These are phyloP conservation scores for Fraxinus quadrangulata DNA, from an alignment of 257 asterid species.

Conservation along the genomic window DNA sequence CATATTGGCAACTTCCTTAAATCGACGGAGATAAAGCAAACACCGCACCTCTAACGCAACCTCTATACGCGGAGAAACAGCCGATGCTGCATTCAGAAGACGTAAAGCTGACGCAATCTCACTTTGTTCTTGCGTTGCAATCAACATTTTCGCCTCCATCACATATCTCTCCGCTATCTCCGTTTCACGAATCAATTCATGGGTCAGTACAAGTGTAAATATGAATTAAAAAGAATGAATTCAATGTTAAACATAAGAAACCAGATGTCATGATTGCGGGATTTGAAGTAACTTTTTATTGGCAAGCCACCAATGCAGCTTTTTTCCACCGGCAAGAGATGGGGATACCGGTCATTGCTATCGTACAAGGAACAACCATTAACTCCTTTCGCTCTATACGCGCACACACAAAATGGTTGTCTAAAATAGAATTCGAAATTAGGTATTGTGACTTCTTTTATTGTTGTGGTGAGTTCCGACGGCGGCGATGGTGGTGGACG, in stretches of 20 bases:
- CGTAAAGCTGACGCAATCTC: constrained; percentile 67
- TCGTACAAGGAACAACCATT: constrained; percentile 41
- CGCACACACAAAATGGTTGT: no score
- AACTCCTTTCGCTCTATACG: neutral
- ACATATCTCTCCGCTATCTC: constrained; percentile 86
- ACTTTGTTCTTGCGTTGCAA: constrained; percentile 56
- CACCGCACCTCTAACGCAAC: constrained; percentile 73
- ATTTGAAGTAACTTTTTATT: constrained; percentile 57
- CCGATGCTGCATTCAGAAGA: constrained; percentile 69
- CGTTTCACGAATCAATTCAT: constrained; percentile 16
- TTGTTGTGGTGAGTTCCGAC: no score
- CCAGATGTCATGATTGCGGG: no score
- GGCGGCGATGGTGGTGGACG: no score
- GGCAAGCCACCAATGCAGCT: constrained; percentile 92
- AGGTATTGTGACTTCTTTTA: no score
- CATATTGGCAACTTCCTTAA: constrained; percentile 86
- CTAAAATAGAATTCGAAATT: no score
- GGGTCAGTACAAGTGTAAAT: neutral
- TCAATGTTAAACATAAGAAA: neutral
- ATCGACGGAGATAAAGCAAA: constrained; percentile 75
- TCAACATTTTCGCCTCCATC: constrained; percentile 69
- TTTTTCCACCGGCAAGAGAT: constrained; percentile 56
- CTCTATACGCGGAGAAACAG: constrained; percentile 79
- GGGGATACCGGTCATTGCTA: constrained; percentile 64
- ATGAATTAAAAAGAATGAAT: neutral